Base-by-base conservation (phyloP, 2,329 filamentous ascomycete species). In the Penicillium thymicola region DNA sequence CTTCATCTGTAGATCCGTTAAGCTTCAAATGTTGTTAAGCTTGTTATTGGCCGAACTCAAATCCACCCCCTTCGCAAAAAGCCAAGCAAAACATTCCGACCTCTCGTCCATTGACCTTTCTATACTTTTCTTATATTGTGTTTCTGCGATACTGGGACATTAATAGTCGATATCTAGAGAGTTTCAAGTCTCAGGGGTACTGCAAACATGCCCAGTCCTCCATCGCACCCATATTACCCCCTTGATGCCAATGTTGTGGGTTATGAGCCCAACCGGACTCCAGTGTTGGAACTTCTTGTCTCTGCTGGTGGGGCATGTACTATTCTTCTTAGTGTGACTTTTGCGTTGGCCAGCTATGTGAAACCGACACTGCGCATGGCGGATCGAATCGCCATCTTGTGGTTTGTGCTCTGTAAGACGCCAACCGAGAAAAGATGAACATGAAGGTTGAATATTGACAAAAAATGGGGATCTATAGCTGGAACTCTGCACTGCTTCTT, bases 401-500 rank as follows among this genome's bases (percentile, higher is more conserved):
- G 90, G 90, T 92, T 92, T 71, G 81, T 87, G 23, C 78, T 93
- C 14, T 89, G 88, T 81, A 82, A 76, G 71, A 82, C 55, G 27
- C 34, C 34, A 38, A 30, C 28, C 8, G 32, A 46, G 25, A 21
- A 36, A 36, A 25, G 11, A 27, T 16, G n/a, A 14, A n/a, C 18
- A 40, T 13, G 21, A 27, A 32, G 21, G 4, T 16, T 40, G 9
- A 11, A 57, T n/a, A 21, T 41, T 44, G 40, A 54, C 44, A 38
- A n/a, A n/a, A 41, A 16, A 41, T 36, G 51, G 38, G 46, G 18
- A 38, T 32, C 79, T 36, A 79, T 34, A 46, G 78, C 75, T 56
- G 78, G 78, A 40, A 72, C 66, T 23, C 69, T 96, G 37, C 92
- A 96, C 75, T 81, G 88, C 54, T 86, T 89, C 68, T 96, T 96